A percentile compares a stretch with the other conserved stretches of the same genome.
Conservation (phyloP, 192 early-diverging fungal species). For the Paraglomus occultum region DNA sequence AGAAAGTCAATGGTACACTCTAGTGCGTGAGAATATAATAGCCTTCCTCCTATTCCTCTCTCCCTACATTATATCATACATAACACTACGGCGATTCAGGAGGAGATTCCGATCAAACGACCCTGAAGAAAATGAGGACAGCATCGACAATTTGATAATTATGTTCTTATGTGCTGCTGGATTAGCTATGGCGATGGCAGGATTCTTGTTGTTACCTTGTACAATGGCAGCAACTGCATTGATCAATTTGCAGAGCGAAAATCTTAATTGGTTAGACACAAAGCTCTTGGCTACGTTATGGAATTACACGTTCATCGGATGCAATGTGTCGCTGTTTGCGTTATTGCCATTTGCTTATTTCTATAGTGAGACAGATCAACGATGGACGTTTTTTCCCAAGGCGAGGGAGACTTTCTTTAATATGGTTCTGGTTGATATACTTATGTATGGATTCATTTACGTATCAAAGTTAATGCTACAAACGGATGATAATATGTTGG, state of each 20-base stretch:
- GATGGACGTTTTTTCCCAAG: constrained; percentile 14
- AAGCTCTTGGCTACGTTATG: constrained; percentile 24
- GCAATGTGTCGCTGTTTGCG: constrained; percentile 28
- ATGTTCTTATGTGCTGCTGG: constrained; percentile 26
- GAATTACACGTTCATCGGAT: constrained; percentile 30
- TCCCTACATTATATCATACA: constrained; percentile 20
- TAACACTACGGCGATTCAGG: constrained; percentile 16
- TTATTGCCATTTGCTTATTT: constrained; percentile 28
- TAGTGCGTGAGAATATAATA: constrained; percentile 26
- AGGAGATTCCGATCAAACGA: neutral
- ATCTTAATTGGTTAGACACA: constrained; percentile 17
- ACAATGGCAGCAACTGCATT: constrained; percentile 28
- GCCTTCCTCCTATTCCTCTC: constrained; percentile 24
- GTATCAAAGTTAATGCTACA: constrained; percentile 16
- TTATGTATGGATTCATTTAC: constrained; percentile 26
- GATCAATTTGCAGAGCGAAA: neutral
- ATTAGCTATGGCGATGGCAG: constrained; percentile 29
- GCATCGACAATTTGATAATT: constrained; percentile 26
- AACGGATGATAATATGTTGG: constrained; percentile 7
- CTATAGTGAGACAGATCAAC: constrained; percentile 30
- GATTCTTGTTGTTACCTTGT: constrained; percentile 23
- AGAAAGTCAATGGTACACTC: constrained; percentile 18
- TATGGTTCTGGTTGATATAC: constrained; percentile 21
- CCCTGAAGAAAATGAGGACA: constrained; percentile 19
- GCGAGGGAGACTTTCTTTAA: constrained; percentile 22